Conservation (phyloP, 108 stramenopile species). For the Bacterosira constricta region DNA sequence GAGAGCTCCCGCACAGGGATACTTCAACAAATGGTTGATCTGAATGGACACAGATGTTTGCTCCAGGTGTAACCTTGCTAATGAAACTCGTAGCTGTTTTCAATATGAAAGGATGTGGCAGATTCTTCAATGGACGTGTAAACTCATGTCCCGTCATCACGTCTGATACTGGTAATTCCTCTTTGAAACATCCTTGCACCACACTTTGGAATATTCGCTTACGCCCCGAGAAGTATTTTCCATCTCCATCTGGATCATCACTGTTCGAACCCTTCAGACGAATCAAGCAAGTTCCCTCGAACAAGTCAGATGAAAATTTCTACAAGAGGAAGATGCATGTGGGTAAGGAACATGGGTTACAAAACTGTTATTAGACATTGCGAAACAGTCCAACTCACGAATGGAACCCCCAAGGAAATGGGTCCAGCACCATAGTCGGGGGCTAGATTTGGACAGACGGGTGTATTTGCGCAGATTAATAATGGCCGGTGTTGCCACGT, state of each 20-base stretch:
- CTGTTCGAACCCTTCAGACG: slow-evolving; percentile 46
- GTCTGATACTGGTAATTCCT: slow-evolving; percentile 52
- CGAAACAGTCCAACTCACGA: too few species aligned
- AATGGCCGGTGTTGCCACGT: slow-evolving; percentile 53
- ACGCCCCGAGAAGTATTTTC: slow-evolving; percentile 59
- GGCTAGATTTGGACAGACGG: slow-evolving; percentile 25
- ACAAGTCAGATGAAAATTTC: slow-evolving; percentile 60
- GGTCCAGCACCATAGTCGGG: slow-evolving; percentile 22
- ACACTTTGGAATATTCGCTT: slow-evolving; percentile 61
- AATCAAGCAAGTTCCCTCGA: slow-evolving; percentile 57
- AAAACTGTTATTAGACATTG: too few species aligned
- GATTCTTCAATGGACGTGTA: slow-evolving; percentile 45
- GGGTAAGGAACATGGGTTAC: too few species aligned
- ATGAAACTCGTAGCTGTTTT: slow-evolving; percentile 47
- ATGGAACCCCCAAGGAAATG: slow-evolving; percentile 39
- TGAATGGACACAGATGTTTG: slow-evolving; percentile 32
- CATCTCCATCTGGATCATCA: slow-evolving; percentile 40
- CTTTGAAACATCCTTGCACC: slow-evolving; percentile 69
- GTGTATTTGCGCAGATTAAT: slow-evolving; percentile 46
- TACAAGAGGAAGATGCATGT: too few species aligned
- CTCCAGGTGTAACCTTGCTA: slow-evolving; percentile 35
- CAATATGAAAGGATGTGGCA: slow-evolving; percentile 52
- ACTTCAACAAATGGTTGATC: slow-evolving; percentile 39
- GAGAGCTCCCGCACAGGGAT: slow-evolving; percentile 38
- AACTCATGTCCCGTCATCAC: slow-evolving; percentile 62